Evolutionary conservation across 2,329 filamentous ascomycete species (phyloP), one percentile per base, ranked within the genome.

Genomic region (Trichoderma oligosporum): DNA sequence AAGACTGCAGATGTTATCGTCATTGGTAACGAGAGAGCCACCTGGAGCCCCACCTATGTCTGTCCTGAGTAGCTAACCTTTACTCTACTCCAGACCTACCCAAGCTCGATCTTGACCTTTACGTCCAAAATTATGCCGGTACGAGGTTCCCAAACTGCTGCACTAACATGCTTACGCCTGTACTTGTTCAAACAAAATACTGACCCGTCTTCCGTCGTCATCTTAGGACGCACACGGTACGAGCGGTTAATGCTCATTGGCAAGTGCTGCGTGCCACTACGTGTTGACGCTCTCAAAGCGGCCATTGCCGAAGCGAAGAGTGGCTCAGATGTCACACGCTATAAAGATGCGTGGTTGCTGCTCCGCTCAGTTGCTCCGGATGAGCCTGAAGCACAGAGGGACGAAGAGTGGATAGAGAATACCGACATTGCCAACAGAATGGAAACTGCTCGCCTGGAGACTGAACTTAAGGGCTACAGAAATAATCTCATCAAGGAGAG

Each of bases 401-500:
- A 97, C 66, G 75, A 79, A 20, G 75, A 76, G n/a, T 97, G 93
- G 93, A 80, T 87, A n/a, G 81, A 87, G 7, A 78, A 75, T 58
- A 87, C 82, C 35, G 82, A 85, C 20, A 83, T 82, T 61, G 76
- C 81, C 51, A 89, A 92, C 65, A 82, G 83, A 63, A 74, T 76
- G 1, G 88, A 96, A 71, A 86, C 86, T 1, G 78, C 84, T 56
- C 83, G 88, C n/a, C 78, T 97, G 56, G 91, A 97, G 68, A 77
- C 82, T 14, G 91, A 97, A 71, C 78, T 99, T 18, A 92, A 91
- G 71, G 87, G 87, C 1, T 97, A 97, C 73, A 96, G 94, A 74
- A 96, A 97, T 69, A 99, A 97, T 66, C 76, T 97, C 41, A 91
- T 99, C 66, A 96, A 97, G 70, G 94, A 99, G 75, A 97, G 91